These are phyloP conservation scores for Geosmithia flava DNA, from an alignment of 2,329 filamentous ascomycete genomes.

Conservation along the genomic window DNA sequence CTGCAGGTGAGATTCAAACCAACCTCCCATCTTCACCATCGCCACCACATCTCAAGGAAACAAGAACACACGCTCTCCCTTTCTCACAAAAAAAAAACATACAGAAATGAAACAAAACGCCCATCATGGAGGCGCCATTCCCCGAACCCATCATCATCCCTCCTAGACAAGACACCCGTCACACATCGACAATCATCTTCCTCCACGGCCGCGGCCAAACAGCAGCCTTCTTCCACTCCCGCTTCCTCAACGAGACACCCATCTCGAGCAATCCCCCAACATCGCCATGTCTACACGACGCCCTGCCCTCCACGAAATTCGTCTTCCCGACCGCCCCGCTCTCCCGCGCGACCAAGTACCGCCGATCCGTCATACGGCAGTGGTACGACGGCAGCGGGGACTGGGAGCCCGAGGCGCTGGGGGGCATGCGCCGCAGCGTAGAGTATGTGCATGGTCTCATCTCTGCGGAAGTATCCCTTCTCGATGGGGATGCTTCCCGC, in stretches of 20 bases:
- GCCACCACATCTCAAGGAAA: too few species aligned
- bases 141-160: not conserved
- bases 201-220: conserved; percentile 36
- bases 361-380: conserved; percentile 17
- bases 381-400: conserved; percentile 23
- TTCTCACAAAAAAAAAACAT: too few species aligned
- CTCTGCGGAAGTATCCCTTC: conserved; percentile 15
- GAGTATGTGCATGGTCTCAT: conserved; percentile 25
- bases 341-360: conserved; percentile 16
- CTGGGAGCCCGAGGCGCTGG: conserved; percentile 17
- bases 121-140: not conserved
- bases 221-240: conserved; percentile 23
- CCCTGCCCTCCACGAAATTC: conserved; percentile 30
- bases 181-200: conserved; percentile 32
- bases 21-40: too few species aligned
- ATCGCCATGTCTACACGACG: conserved; percentile 12
- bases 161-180: conserved; percentile 7
- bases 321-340: conserved; percentile 36
- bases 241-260: conserved; percentile 18
- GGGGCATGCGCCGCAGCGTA: conserved; percentile 26
- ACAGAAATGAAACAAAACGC: too few species aligned
- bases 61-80: too few species aligned
- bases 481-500: conserved; percentile 20
- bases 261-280: conserved; percentile 3
- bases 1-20: too few species aligned